phyloP scores from a whole-genome alignment of 2,329 filamentous ascomycete species.

The Xylariaceae sp. region DNA sequence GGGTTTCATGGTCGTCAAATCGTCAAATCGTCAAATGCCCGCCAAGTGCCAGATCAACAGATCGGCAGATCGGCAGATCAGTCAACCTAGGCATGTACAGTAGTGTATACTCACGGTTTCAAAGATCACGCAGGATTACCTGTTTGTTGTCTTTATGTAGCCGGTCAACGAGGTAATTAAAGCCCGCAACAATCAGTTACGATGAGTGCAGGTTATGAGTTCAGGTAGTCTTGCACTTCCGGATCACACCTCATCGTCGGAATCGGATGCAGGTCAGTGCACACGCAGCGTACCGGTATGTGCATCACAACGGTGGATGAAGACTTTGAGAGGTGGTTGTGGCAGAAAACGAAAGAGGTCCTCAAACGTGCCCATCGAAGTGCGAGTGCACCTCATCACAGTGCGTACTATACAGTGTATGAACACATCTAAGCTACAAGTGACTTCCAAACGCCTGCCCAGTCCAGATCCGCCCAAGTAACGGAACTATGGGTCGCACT shows the following conservation, averaged over 20 bases:
- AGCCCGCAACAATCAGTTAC: not conserved
- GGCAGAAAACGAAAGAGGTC: too few relatives aligned
- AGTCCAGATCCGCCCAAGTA: too few relatives aligned
- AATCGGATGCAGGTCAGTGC: not conserved
- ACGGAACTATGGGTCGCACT: too few relatives aligned
- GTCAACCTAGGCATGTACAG: not conserved
- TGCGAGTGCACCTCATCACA: too few relatives aligned
- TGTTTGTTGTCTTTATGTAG: not conserved
- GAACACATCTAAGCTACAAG: too few relatives aligned
- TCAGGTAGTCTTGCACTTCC: not conserved
- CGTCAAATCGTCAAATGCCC: not conserved
- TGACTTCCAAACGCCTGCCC: too few relatives aligned
- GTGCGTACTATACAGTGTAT: too few relatives aligned
- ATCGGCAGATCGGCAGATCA: constrained; percentile 1
- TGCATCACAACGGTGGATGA: too few relatives aligned
- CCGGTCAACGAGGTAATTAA: not conserved
- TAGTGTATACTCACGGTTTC: not conserved
- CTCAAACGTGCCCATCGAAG: too few relatives aligned
- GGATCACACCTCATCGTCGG: not conserved
- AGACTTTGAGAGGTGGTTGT: too few relatives aligned
- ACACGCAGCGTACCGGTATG: too few relatives aligned
- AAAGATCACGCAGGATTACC: not conserved
- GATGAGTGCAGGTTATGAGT: not conserved
- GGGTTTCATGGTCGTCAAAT: not conserved
- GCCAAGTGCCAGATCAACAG: not conserved